Base-by-base conservation (phyloP, 1,284 basidiomycete species). In the Boletus semigastroideus region DNA sequence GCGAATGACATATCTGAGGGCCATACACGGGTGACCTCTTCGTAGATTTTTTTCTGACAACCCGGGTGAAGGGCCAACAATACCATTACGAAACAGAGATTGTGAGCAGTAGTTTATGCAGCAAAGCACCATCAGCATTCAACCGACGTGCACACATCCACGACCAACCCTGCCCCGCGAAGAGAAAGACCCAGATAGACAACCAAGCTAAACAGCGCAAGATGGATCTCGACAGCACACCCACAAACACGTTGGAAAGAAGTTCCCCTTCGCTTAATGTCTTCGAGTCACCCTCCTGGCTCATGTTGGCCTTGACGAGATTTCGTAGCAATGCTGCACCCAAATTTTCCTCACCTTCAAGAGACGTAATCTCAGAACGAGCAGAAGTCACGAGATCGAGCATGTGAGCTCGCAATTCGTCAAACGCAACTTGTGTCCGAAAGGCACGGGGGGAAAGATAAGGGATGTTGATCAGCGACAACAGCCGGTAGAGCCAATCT, bases 21-120 rank as follows among this genome's bases (percentile, higher is more conserved):
- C 68, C 74, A 76, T 41, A 74, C 46, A 12, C 46, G 52, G 8
- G 48, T 41, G 16, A 71, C 63, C 47, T 80, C 75, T 43, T 74
- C 68, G 43, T 72, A 74, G 0, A 78, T 43, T 47, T 69, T 75
- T 17, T 70, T 63, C 55, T 80, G 79, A 19, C 68, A 63, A 1
- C 75, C 72, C 3, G 75, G 76, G 56, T 78, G 63, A 14, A 79
- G 59, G 0, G 79, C 79, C 4, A 81, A 58, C n/a, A 77, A 60
- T 1, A 59, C 62, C 12, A 78, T 54, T 1, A 68, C 61, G 37
- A 78, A 79, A 36, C 67, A 69, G 5, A 79, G 62, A 0, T 76
- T 67, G 53, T 79, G 75, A 6, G 78, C 67, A 1, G 73, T 72
- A 0, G 76, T 79, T 62, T 78, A 75, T 78, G 34, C 4, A 3